Percentiles rank a stretch among this genome's conserved stretches.
Evolutionary conservation across 1,284 basidiomycete genomes (phyloP).

Genomic region (Cronartium quercuum): DNA sequence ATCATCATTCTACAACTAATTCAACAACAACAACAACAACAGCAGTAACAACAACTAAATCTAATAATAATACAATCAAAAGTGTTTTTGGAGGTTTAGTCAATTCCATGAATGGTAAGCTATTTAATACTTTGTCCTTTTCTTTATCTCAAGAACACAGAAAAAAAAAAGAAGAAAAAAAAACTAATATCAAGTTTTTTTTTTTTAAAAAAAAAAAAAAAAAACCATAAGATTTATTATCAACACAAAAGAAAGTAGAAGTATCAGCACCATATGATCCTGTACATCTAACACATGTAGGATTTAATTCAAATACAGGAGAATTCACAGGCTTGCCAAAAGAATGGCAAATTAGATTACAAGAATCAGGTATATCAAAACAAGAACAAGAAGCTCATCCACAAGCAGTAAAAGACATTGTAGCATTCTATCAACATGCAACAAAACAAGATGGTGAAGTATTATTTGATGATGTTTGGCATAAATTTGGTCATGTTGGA

Average conservation of each 20-base stretch:
- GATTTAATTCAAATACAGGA: constrained; percentile 96
- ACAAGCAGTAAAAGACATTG: constrained; percentile 96
- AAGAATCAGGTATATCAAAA: constrained; percentile 91
- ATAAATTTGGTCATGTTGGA: constrained; percentile 46
- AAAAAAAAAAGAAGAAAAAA: not conserved
- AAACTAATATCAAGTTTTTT: not conserved
- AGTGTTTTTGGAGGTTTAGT: constrained; percentile 50
- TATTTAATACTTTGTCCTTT: not conserved
- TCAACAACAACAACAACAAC: not conserved
- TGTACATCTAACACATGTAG: constrained; percentile 98
- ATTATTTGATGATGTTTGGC: constrained; percentile 47
- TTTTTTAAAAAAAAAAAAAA: not conserved
- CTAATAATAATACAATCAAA: constrained; percentile 44
- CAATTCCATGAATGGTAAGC: constrained; percentile 48
- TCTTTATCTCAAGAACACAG: not conserved
- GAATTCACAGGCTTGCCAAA: constrained; percentile 87
- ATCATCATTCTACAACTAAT: not conserved
- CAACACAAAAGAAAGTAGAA: constrained; percentile 72
- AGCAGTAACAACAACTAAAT: not conserved
- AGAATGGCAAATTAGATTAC: constrained; percentile 96
- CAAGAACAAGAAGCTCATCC: constrained; percentile 96
- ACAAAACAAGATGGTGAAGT: constrained; percentile 47
- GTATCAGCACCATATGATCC: constrained; percentile 97
- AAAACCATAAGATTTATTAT: constrained; percentile 62
- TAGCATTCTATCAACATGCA: constrained; percentile 85